A percentile compares a stretch with the other conserved stretches of the same genome.
These are phyloP conservation scores for Umbilicaria muhlenbergii DNA, from an alignment of 495 filamentous ascomycete species.

Conservation along the genomic window DNA sequence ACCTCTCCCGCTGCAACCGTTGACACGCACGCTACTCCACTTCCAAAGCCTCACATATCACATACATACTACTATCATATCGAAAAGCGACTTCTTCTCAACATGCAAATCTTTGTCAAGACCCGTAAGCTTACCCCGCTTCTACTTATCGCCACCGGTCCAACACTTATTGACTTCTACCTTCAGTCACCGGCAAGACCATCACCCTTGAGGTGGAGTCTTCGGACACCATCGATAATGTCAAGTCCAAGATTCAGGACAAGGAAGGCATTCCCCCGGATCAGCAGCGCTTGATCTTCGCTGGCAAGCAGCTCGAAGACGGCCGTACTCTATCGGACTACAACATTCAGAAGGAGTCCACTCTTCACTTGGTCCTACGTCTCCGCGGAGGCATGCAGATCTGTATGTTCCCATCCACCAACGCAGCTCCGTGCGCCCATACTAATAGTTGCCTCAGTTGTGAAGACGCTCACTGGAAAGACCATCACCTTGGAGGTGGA, in stretches of 20 bases:
- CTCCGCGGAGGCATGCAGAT: slow-evolving; percentile 99
- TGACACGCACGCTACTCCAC: not conserved
- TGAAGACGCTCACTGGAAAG: slow-evolving; percentile 89
- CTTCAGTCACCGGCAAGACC: slow-evolving; percentile 84
- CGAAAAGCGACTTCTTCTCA: slow-evolving; percentile 6
- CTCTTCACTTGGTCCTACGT: slow-evolving; percentile 89
- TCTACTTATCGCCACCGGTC: slow-evolving; percentile 6
- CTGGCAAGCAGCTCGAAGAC: slow-evolving; percentile 95
- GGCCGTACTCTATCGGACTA: slow-evolving; percentile 93
- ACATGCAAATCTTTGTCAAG: slow-evolving; percentile 98
- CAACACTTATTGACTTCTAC: slow-evolving; percentile 18
- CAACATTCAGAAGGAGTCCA: slow-evolving; percentile 98
- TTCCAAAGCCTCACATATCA: not conserved
- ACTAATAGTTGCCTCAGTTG: slow-evolving; percentile 31
- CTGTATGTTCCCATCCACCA: slow-evolving; percentile 39
- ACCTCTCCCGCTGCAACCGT: not conserved
- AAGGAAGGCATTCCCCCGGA: slow-evolving; percentile 98
- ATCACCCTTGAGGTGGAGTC: slow-evolving; percentile 99
- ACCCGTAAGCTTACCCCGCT: slow-evolving; percentile 51
- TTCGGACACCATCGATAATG: slow-evolving; percentile 95
- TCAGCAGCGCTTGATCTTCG: slow-evolving; percentile 97
- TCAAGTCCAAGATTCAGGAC: slow-evolving; percentile 98
- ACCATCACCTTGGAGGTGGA: slow-evolving; percentile 98
- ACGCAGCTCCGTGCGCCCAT: not conserved
- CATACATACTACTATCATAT: not conserved